Percentiles rank a stretch among this genome's conserved stretches.
Evolutionary conservation across 345 rosid species (phyloP).

Genomic region (Aquilaria sinensis): DNA sequence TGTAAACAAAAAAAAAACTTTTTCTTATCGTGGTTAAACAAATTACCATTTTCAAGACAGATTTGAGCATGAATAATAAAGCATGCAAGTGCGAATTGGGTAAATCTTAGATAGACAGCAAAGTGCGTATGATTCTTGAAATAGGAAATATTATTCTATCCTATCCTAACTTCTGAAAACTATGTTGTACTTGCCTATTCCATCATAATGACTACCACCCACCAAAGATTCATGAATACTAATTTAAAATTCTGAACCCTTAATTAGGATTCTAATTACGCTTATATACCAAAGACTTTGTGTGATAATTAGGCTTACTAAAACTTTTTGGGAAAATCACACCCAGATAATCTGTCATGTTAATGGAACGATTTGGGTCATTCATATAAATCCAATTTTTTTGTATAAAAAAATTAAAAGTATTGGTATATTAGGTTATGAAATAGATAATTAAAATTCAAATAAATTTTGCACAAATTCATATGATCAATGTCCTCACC

Average conservation of each 20-base stretch:
- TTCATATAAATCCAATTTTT: no score
- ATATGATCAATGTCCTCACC: slow-evolving; percentile 12
- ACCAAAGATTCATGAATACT: background rate
- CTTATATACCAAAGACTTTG: slow-evolving; percentile 7
- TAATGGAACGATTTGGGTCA: no score
- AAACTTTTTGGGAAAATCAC: no score
- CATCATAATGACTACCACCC: slow-evolving; percentile 36
- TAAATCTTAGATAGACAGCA: slow-evolving; percentile 27
- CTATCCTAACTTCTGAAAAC: slow-evolving; percentile 28
- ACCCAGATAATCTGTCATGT: no score
- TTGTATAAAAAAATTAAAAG: no score
- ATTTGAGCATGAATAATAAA: background rate
- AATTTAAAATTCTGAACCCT: background rate
- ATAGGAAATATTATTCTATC: slow-evolving; percentile 30
- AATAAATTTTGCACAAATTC: no score
- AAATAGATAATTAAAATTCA: no score
- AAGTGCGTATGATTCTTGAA: slow-evolving; percentile 12
- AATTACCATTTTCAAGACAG: no score
- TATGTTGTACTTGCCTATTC: slow-evolving; percentile 25
- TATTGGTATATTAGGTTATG: no score
- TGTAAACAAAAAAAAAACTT: no score
- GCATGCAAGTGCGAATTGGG: background rate
- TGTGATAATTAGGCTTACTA: background rate
- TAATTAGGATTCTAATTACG: background rate
- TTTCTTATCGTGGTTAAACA: no score